Evolutionary conservation across 805 yeast species (phyloP).

Genomic region (Candida peoriensis): DNA sequence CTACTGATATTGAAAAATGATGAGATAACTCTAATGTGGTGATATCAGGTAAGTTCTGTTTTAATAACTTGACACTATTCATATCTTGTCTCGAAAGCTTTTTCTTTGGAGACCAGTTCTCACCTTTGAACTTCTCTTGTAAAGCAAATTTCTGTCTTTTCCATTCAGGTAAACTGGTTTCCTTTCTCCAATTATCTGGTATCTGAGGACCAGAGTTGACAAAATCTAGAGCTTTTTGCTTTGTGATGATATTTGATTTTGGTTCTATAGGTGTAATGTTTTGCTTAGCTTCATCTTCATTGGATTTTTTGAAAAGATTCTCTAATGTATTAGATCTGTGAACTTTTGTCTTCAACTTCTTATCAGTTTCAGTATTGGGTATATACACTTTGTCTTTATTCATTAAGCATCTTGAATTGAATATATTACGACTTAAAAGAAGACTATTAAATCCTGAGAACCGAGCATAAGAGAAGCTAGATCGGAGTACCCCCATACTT

Average conservation of each 20-base stretch:
- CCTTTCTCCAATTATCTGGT: constrained; percentile 44
- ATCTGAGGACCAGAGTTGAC: constrained; percentile 23
- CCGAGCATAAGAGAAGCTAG: too few species aligned
- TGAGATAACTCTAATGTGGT: constrained; percentile 55
- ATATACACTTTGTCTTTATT: too few species aligned
- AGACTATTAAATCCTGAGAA: background rate
- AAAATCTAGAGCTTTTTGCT: constrained; percentile 13
- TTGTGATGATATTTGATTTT: too few species aligned
- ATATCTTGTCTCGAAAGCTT: constrained; percentile 66
- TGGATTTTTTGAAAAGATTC: background rate
- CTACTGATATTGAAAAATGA: constrained; percentile 70
- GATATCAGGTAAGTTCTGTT: constrained; percentile 52
- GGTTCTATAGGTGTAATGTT: too few species aligned
- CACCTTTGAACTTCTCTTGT: constrained; percentile 51
- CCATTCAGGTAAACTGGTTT: constrained; percentile 56
- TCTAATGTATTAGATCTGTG: constrained; percentile 8
- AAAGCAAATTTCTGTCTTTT: constrained; percentile 60
- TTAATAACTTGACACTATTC: constrained; percentile 55
- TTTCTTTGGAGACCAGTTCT: constrained; percentile 63
- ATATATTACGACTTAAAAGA: background rate
- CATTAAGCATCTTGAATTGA: background rate
- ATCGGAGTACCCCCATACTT: too few species aligned
- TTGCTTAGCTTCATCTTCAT: background rate
- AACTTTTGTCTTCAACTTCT: constrained; percentile 8
- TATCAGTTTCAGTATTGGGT: background rate